Evolutionary conservation across 2,329 filamentous ascomycete genomes (phyloP).

Genomic region (Fusarium domesticum): DNA sequence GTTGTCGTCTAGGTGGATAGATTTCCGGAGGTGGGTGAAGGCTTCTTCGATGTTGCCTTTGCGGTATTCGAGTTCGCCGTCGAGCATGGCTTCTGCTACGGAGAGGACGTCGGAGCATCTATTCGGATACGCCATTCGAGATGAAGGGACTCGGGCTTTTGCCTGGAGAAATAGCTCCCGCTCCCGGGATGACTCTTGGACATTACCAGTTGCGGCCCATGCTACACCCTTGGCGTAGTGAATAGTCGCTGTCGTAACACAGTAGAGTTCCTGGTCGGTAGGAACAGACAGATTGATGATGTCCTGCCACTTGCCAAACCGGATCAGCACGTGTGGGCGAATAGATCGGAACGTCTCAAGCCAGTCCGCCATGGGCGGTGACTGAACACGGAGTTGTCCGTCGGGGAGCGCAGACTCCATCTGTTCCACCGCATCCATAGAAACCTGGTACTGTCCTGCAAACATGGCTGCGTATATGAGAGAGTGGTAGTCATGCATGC

Average conservation of each 20-base stretch:
- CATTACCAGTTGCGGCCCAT: constrained; percentile 52
- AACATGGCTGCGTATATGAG: constrained; percentile 75
- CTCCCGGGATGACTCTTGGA: constrained; percentile 51
- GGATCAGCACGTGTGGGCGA: constrained; percentile 63
- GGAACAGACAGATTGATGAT: constrained; percentile 56
- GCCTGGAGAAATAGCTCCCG: constrained; percentile 50
- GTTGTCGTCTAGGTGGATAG: constrained; percentile 56
- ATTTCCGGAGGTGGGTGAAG: constrained; percentile 53
- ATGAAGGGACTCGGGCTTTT: constrained; percentile 47
- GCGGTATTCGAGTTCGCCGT: constrained; percentile 70
- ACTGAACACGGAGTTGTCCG: constrained; percentile 41
- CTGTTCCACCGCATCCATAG: constrained; percentile 54
- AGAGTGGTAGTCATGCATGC: constrained; percentile 70
- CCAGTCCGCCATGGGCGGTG: constrained; percentile 73
- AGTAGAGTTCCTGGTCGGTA: constrained; percentile 56
- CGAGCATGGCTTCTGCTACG: constrained; percentile 62
- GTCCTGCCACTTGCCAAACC: constrained; percentile 69
- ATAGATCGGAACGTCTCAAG: constrained; percentile 65
- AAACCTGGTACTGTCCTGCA: constrained; percentile 58
- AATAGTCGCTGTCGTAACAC: constrained; percentile 62
- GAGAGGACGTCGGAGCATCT: constrained; percentile 59
- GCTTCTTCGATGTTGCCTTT: constrained; percentile 54
- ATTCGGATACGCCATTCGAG: constrained; percentile 66
- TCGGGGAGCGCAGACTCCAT: constrained; percentile 62
- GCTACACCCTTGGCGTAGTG: constrained; percentile 69